Conservation (phyloP, 192 early-diverging fungal species). For the Neocallimastix lanati region DNA sequence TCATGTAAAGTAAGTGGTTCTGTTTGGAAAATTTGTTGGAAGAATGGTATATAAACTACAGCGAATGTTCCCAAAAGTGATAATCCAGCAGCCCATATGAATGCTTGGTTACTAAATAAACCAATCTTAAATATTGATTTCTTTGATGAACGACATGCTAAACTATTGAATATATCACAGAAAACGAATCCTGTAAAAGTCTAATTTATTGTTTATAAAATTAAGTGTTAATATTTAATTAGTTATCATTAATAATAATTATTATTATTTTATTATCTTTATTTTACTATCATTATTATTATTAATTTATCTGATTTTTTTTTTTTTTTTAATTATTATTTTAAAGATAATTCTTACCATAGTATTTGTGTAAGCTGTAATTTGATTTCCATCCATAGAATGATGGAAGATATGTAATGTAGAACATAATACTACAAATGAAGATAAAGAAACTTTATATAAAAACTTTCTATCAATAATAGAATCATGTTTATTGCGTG, state of each 20-base stretch:
- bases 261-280: too few species aligned
- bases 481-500: slow-evolving; percentile 52
- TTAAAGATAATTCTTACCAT: too few species aligned
- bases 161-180: slow-evolving; percentile 89
- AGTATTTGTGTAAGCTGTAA: slow-evolving; percentile 59
- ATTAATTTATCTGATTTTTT: too few species aligned
- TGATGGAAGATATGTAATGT: slow-evolving; percentile 65
- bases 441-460: slow-evolving; percentile 55
- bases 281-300: too few species aligned
- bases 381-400: slow-evolving; percentile 57
- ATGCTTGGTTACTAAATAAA: slow-evolving; percentile 71
- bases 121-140: slow-evolving; percentile 68
- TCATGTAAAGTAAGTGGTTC: slow-evolving; percentile 62
- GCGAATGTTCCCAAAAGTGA: slow-evolving; percentile 71
- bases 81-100: slow-evolving; percentile 61
- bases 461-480: slow-evolving; percentile 61
- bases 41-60: slow-evolving; percentile 73
- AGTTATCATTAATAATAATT: too few species aligned
- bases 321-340: too few species aligned
- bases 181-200: slow-evolving; percentile 93
- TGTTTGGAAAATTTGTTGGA: slow-evolving; percentile 88
- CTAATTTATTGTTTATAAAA: too few species aligned
- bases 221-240: too few species aligned
- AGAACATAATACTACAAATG: slow-evolving; percentile 60
- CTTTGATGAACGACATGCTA: slow-evolving; percentile 71